Conservation (phyloP, 2,329 filamentous ascomycete genomes). For the Beauveria brongniartii region DNA sequence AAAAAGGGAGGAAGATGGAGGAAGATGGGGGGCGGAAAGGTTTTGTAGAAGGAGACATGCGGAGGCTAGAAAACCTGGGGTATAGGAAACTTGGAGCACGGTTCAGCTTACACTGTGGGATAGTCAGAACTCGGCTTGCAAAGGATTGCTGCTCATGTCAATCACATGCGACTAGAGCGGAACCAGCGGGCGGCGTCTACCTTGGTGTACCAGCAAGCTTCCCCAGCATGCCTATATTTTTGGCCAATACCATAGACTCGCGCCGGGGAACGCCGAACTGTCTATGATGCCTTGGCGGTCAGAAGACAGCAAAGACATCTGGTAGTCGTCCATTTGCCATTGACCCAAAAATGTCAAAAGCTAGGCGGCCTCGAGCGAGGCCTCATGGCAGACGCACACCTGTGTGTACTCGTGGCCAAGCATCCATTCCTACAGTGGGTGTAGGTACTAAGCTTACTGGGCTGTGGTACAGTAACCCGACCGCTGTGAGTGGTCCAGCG, state of each 20-base stretch:
- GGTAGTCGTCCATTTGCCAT: neutral
- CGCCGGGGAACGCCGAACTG: neutral
- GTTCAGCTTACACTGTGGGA: neutral
- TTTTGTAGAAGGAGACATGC: slow-evolving; percentile 10
- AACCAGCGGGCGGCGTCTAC: neutral
- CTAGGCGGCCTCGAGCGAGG: neutral
- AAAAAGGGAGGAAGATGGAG: neutral
- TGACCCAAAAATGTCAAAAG: neutral
- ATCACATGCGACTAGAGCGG: slow-evolving; percentile 11
- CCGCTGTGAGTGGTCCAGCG: slow-evolving; percentile 5
- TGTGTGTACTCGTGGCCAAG: neutral
- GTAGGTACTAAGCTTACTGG: neutral
- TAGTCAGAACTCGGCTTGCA: slow-evolving; percentile 1
- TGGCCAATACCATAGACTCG: neutral
- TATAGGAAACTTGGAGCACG: neutral
- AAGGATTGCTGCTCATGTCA: slow-evolving; percentile 5
- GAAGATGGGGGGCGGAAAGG: slow-evolving; percentile 1
- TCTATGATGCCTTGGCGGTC: neutral
- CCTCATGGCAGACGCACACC: neutral
- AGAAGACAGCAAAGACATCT: neutral
- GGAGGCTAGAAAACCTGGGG: slow-evolving; percentile 7
- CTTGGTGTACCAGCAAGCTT: neutral
- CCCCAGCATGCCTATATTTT: neutral
- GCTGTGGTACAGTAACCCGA: neutral
- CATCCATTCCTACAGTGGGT: neutral